Percentiles rank a stretch among this genome's conserved stretches.
These are phyloP conservation scores for Blastomyces silverae DNA, from an alignment of 2,329 filamentous ascomycete genomes.

Conservation along the genomic window DNA sequence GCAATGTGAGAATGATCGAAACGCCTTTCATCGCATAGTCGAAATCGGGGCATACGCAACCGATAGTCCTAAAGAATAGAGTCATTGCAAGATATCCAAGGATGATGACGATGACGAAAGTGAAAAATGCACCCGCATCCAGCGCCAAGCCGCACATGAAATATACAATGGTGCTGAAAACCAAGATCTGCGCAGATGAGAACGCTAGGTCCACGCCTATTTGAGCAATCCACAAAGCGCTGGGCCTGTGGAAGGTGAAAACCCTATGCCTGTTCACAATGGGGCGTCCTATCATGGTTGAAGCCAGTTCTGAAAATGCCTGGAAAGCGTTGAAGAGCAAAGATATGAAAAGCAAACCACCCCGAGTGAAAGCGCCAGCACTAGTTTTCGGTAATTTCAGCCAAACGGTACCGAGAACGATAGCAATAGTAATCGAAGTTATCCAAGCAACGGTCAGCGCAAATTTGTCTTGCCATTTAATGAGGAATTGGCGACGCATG, in stretches of 20 bases:
- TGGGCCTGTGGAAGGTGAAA: constrained; percentile 85
- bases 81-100: constrained; percentile 74
- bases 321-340: constrained; percentile 80
- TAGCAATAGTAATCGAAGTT: constrained; percentile 66
- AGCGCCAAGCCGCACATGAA: constrained; percentile 79
- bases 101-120: constrained; percentile 73
- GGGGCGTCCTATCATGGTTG: constrained; percentile 77
- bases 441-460: constrained; percentile 59
- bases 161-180: constrained; percentile 75
- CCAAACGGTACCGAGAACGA: constrained; percentile 76
- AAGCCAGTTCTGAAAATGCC: constrained; percentile 71
- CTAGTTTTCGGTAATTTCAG: constrained; percentile 63
- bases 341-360: constrained; percentile 78
- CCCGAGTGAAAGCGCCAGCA: constrained; percentile 67
- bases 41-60: constrained; percentile 68
- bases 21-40: constrained; percentile 81
- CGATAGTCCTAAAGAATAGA: constrained; percentile 78
- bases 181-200: constrained; percentile 65
- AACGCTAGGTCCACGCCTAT: constrained; percentile 79
- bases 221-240: constrained; percentile 69
- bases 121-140: constrained; percentile 71
- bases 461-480: constrained; percentile 68
- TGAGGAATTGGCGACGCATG: constrained; percentile 69
- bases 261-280: constrained; percentile 86
- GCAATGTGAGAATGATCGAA: constrained; percentile 67